Base-by-base conservation (phyloP, 2,329 filamentous ascomycete genomes). In the Pseudonectria buxi region DNA sequence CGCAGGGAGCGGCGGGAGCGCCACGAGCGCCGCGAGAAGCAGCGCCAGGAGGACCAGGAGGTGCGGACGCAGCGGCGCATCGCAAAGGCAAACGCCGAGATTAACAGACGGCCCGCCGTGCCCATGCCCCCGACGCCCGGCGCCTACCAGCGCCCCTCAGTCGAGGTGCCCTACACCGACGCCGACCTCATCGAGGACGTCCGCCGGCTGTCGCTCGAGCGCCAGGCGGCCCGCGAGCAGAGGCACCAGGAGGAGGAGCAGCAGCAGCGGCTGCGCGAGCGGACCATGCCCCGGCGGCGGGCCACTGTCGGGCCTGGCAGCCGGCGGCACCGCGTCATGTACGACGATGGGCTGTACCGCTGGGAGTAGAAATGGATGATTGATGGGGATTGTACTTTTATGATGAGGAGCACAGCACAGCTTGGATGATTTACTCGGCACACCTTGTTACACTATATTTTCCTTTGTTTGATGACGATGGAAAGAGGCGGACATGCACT, bases 51-150 rank as follows among this genome's bases (percentile, higher is more conserved):
- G 13, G 53, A 61, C 39, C 39, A 50, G 14, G 48, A 52, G 32
- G 40, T 44, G 16, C 45, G 39, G 24, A 45, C 59, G 3, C 51
- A 51, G 22, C 42, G 48, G 7, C 57, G 59, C 44, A 68, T 70
- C 36, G 57, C 55, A 7, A 55, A 55, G 36, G 62, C 63, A 36
- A 71, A 71, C 35, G 57, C 57, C 24, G 58, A 61, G 37, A 71
- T 71, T 35, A 54, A 59, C 37, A 56, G 46, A 40, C 63, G 67
- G 9, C 51, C 56, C 13, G 41, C 55, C 6, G 54, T 61, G 11
- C 57, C 58, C 28, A 43, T 50, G 9, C 44, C 52, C 5, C 43
- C 54, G 7, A 22, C 44, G 4, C 47, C 50, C 26, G 38, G 53
- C 15, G 46, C 54, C 25, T 44, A 46, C 43, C 35, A 44, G 41